A percentile compares a stretch with the other conserved stretches of the same genome.
These are phyloP conservation scores for Podospora sp. DNA, from an alignment of 495 filamentous ascomycete genomes.

Conservation along the genomic window DNA sequence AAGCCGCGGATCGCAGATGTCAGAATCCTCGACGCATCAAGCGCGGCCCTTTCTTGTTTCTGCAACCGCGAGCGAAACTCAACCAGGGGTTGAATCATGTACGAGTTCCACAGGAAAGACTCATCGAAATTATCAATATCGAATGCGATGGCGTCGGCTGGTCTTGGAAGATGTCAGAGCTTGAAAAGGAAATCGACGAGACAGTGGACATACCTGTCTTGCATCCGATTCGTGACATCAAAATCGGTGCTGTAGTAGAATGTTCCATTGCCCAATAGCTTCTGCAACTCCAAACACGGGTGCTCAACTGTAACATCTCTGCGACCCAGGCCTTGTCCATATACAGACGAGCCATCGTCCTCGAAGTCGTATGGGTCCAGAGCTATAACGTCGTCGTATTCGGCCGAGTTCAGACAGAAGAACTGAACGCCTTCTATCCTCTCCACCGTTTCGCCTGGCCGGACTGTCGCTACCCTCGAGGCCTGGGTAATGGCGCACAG, in stretches of 20 bases:
- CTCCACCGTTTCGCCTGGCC: conserved; percentile 85
- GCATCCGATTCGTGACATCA: conserved; percentile 89
- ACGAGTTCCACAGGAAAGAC: conserved; percentile 94
- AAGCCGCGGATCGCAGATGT: conserved; percentile 95
- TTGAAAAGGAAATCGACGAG: not conserved
- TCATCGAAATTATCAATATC: conserved; percentile 84
- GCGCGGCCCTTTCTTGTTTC: conserved; percentile 65
- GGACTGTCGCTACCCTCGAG: conserved; percentile 74
- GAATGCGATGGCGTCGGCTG: conserved; percentile 62
- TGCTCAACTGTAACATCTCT: conserved; percentile 74
- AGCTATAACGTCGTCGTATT: conserved; percentile 77
- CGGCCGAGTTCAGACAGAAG: conserved; percentile 81
- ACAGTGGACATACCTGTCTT: conserved; percentile 69
- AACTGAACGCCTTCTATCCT: conserved; percentile 88
- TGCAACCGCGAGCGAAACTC: conserved; percentile 81
- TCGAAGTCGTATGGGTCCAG: conserved; percentile 54
- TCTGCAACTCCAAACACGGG: conserved; percentile 86
- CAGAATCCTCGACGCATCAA: conserved; percentile 84
- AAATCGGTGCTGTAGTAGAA: conserved; percentile 99
- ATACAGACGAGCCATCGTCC: conserved; percentile 51
- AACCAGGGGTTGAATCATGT: conserved; percentile 93
- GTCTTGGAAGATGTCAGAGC: conserved; percentile 35
- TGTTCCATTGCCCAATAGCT: conserved; percentile 88
- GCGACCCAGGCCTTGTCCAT: conserved; percentile 61
- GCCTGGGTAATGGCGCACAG: conserved; percentile 85